Evolutionary conservation across 1,284 basidiomycete species (phyloP), one percentile per base, ranked within the genome.

Genomic region (Peniophora sp.): DNA sequence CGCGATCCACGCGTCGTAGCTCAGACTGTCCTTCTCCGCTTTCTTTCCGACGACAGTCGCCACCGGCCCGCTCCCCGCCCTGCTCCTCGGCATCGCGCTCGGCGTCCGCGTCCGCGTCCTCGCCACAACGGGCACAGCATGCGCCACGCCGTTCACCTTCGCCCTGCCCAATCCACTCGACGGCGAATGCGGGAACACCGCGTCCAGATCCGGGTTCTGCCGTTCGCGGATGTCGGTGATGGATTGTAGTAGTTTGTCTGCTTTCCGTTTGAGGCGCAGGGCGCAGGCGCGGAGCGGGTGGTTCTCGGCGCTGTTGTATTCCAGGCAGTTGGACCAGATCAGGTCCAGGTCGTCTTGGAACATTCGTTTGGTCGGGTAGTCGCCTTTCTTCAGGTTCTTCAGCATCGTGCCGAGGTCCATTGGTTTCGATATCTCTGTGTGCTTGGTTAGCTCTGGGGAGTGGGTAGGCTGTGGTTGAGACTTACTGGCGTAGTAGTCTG

Each of bases 331-430:
- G 50, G 85, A 83, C 96, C 96, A 99, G 59, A 99, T 98, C 54
- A 97, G 79, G 59, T 96, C 90, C 43, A 99, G 72, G 68, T 99
- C 97, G 54, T 88, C 85, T 55, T 87, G 85, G 67, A 99, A 99
- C 61, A 96, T 89, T 54, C 81, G 78, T 71, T 99, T 98, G 50
- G 83, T 90, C 71, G 95, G 96, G 79, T 97, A 98, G 49, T 81
- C 77, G 64, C 89, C 90, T 47, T 77, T 72, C 71, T 96, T 97
- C 64, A 97, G 85, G 70, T 96, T 96, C 73, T 85, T 91, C 52
- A 88, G 74, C 81, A 99, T 92, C 0, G 93, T 90, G 55, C 85
- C 84, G 46, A 98, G 74, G 71, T 99, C 96, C 96, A 98, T 99
- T 1, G 93, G 92, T 55, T 84, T 82, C 48, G 81, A 72, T 65